Evolutionary conservation across 2,329 filamentous ascomycete genomes (phyloP).

Genomic region (Ceratocystis alfenasii): DNA sequence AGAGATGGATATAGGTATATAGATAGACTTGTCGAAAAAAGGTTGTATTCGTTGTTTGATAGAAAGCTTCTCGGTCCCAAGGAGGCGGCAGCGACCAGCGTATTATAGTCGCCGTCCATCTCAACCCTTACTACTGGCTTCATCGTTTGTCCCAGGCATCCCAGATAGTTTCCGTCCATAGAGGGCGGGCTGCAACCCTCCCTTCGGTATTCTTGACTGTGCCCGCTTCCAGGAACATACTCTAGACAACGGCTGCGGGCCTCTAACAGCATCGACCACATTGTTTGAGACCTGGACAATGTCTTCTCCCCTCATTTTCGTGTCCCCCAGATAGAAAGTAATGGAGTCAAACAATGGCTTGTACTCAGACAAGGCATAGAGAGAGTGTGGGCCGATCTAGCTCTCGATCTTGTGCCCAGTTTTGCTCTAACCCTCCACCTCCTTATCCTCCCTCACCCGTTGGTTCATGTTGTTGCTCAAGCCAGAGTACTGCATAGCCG

Average conservation of each 20-base stretch:
- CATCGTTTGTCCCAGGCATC: background rate
- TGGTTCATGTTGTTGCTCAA: conserved; percentile 5
- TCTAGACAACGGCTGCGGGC: background rate
- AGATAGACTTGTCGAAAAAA: background rate
- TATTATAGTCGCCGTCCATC: background rate
- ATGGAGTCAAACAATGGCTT: conserved; percentile 1
- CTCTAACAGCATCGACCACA: background rate
- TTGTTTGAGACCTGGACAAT: background rate
- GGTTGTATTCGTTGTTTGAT: background rate
- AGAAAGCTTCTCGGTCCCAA: background rate
- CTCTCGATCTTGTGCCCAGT: conserved; percentile 1
- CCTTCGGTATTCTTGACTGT: background rate
- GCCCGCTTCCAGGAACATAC: conserved; percentile 7
- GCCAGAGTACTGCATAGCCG: conserved; percentile 1
- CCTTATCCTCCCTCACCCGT: background rate
- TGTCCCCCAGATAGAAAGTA: background rate
- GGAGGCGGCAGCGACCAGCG: background rate
- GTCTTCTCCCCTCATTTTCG: background rate
- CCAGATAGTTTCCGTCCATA: too few species aligned
- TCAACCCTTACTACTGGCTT: background rate
- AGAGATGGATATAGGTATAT: background rate
- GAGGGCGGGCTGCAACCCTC: background rate
- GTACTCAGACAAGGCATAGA: background rate
- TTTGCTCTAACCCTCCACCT: background rate
- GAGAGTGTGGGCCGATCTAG: conserved; percentile 1